A percentile compares a stretch with the other conserved stretches of the same genome.
Evolutionary conservation across 2,329 filamentous ascomycete species (phyloP).

Genomic region (Aspergillus texensis): DNA sequence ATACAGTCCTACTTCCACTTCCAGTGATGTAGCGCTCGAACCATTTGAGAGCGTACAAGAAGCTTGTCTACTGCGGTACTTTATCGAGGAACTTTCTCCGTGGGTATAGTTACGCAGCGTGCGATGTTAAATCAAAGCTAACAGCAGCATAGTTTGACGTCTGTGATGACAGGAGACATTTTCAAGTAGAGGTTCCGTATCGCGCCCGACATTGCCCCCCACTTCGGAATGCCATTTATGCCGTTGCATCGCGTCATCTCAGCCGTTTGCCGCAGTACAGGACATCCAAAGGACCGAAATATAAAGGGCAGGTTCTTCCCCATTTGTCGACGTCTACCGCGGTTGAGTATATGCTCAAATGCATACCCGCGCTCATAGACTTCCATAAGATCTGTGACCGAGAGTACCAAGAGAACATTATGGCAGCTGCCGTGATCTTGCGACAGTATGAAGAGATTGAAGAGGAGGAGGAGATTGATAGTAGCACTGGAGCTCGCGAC

Average conservation of each 20-base stretch:
- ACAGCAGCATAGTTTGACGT: conserved; percentile 24
- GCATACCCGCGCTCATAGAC: conserved; percentile 23
- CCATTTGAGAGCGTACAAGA: conserved; percentile 15
- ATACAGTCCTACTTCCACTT: background rate
- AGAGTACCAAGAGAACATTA: conserved; percentile 26
- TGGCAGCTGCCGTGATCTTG: conserved; percentile 29
- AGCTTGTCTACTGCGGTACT: conserved; percentile 25
- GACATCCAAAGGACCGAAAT: conserved; percentile 18
- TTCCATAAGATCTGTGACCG: conserved; percentile 22
- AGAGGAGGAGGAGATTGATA: conserved; percentile 30
- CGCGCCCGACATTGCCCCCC: conserved; percentile 23
- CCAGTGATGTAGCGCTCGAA: background rate
- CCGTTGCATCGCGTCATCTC: conserved; percentile 26
- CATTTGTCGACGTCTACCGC: conserved; percentile 20
- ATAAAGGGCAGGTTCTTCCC: conserved; percentile 18
- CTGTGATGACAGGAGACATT: conserved; percentile 25
- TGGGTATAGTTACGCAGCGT: conserved; percentile 18
- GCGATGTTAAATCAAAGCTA: background rate
- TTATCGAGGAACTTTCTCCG: conserved; percentile 30
- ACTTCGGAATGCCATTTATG: conserved; percentile 27
- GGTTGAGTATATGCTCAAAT: conserved; percentile 26
- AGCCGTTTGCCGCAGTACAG: conserved; percentile 24
- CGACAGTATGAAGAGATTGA: conserved; percentile 31
- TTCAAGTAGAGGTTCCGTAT: conserved; percentile 22
- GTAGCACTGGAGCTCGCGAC: conserved; percentile 17